A percentile compares a stretch with the other conserved stretches of the same genome.
These are phyloP conservation scores for Rhizopogon vulgaris DNA, from an alignment of 768 basidiomycete species.

Conservation along the genomic window DNA sequence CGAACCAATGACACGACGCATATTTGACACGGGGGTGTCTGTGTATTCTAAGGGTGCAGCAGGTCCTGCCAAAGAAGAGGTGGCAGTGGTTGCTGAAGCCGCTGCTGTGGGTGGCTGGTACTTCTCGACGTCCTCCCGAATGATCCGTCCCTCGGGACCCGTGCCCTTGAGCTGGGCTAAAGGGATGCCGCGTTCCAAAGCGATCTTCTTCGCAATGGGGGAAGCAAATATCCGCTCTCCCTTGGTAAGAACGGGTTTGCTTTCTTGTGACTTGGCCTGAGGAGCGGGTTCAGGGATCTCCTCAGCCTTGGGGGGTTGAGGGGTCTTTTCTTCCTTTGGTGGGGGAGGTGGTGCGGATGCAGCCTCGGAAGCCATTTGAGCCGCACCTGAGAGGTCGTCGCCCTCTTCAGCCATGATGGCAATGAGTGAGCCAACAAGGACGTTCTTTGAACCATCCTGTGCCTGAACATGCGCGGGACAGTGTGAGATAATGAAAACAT, in stretches of 20 bases:
- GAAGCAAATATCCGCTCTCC: conserved; percentile 91
- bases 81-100: conserved; percentile 34
- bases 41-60: conserved; percentile 68
- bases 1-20: conserved; percentile 89
- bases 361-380: conserved; percentile 63
- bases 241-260: conserved; percentile 50
- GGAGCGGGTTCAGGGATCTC: conserved; percentile 29
- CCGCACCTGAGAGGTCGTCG: conserved; percentile 84
- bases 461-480: conserved; percentile 38
- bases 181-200: conserved; percentile 89
- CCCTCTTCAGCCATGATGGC: conserved; percentile 93
- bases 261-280: conserved; percentile 29
- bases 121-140: conserved; percentile 91
- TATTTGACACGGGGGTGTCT: conserved; percentile 88
- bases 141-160: conserved; percentile 90
- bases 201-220: conserved; percentile 95
- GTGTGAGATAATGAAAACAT: background rate
- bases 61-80: conserved; percentile 36
- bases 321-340: conserved; percentile 28
- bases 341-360: conserved; percentile 29
- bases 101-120: conserved; percentile 57
- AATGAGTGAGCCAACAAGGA: conserved; percentile 83
- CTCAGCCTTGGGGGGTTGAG: conserved; percentile 38
- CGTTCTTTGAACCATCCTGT: conserved; percentile 78
- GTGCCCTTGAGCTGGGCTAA: conserved; percentile 85